These are phyloP conservation scores for Cucumis sativus DNA, from an alignment of 306 rosid species.

Conservation along the genomic window DNA sequence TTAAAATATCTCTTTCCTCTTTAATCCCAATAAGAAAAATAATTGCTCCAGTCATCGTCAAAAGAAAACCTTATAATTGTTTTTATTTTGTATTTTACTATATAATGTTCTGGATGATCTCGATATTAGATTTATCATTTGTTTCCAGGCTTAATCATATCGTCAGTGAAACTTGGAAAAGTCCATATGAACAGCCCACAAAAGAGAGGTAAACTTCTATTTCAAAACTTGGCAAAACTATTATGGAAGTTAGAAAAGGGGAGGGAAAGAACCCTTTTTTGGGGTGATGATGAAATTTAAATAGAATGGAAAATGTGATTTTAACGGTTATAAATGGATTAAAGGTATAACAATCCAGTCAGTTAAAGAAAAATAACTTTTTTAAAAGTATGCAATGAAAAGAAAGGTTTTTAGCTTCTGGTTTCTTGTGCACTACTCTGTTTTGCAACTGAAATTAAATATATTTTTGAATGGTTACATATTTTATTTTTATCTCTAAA, in stretches of 20 bases:
- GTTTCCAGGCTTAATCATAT: background rate
- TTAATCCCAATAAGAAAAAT: background rate
- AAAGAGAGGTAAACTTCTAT: background rate
- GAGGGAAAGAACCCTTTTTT: background rate
- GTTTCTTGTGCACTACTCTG: background rate
- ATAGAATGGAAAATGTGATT: background rate
- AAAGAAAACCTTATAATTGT: background rate
- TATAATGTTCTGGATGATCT: background rate
- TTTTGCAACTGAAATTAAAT: background rate
- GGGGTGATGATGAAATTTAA: background rate
- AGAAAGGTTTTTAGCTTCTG: background rate
- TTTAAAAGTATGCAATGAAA: background rate
- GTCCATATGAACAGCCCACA: background rate
- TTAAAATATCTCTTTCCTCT: background rate
- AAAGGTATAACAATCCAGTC: background rate
- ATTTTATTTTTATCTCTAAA: no score
- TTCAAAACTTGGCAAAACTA: no score
- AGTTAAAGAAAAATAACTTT: background rate
- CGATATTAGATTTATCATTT: background rate
- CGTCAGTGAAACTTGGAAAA: background rate
- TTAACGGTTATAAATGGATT: background rate
- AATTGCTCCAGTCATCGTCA: background rate
- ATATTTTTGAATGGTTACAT: background rate
- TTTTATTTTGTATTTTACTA: background rate
- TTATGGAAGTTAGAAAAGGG: no score